phyloP scores from a whole-genome alignment of 768 basidiomycete genomes.

The Boletus subparvulus region DNA sequence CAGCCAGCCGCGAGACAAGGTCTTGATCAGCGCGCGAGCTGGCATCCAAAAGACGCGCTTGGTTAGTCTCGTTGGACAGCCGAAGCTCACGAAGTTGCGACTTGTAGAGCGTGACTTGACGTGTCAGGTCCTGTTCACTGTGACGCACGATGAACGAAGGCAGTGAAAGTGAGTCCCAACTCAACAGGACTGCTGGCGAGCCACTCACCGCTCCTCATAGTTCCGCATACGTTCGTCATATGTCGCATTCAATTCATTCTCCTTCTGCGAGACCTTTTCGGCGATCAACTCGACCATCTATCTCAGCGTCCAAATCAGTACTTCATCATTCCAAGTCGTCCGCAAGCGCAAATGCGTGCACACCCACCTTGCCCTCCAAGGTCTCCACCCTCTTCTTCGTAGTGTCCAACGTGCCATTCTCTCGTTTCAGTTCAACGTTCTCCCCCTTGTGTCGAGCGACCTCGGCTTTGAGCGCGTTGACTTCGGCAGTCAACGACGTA shows the following conservation, averaged over 20 bases:
- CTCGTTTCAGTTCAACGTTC: slow-evolving; percentile 77
- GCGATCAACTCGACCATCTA: slow-evolving; percentile 95
- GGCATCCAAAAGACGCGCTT: slow-evolving; percentile 90
- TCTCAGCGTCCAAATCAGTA: slow-evolving; percentile 2
- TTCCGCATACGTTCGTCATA: slow-evolving; percentile 96
- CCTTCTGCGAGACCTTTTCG: slow-evolving; percentile 87
- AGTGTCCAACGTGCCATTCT: slow-evolving; percentile 60
- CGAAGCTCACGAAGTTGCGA: slow-evolving; percentile 89
- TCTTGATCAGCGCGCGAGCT: slow-evolving; percentile 95
- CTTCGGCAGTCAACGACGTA: slow-evolving; percentile 52
- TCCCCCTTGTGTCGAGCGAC: slow-evolving; percentile 74
- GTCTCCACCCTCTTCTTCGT: slow-evolving; percentile 77
- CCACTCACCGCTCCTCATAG: slow-evolving; percentile 85
- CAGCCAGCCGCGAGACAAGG: slow-evolving; percentile 82
- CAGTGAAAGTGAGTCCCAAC: background rate
- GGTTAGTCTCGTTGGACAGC: slow-evolving; percentile 86
- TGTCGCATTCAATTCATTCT: slow-evolving; percentile 94
- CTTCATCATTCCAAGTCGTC: background rate
- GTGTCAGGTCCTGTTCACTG: slow-evolving; percentile 90
- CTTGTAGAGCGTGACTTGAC: slow-evolving; percentile 86
- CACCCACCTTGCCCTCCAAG: slow-evolving; percentile 75
- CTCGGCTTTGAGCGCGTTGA: slow-evolving; percentile 72
- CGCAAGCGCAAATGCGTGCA: background rate
- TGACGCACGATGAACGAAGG: background rate
- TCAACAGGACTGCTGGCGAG: background rate